A percentile compares a stretch with the other conserved stretches of the same genome.
These are phyloP conservation scores for Spinacia oleracea DNA, from an alignment of 179 eudicot species.

Conservation along the genomic window DNA sequence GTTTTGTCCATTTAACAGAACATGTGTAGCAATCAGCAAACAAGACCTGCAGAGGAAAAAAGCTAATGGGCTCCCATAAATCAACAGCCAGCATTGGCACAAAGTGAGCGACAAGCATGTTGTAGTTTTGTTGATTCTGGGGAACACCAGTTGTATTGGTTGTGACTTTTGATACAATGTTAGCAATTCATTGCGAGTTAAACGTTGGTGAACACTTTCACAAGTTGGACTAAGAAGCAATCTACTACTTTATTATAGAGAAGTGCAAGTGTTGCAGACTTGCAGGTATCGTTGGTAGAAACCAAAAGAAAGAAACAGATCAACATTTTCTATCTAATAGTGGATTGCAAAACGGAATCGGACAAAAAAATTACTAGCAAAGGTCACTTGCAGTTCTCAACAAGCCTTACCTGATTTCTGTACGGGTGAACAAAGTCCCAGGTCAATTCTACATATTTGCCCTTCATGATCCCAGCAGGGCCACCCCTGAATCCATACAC, in stretches of 20 bases:
- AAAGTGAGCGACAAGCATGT: background rate
- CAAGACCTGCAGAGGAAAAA: background rate
- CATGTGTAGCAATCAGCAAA: background rate
- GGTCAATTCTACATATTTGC: slow-evolving; percentile 74
- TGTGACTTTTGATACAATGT: background rate
- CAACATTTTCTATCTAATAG: background rate
- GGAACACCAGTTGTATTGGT: background rate
- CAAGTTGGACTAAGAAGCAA: background rate
- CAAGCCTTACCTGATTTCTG: slow-evolving; percentile 79
- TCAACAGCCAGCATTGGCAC: background rate
- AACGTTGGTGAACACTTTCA: background rate
- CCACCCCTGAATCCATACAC: slow-evolving; percentile 91
- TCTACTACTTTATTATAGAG: background rate
- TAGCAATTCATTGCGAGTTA: background rate
- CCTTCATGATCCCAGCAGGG: slow-evolving; percentile 93
- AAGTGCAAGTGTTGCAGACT: background rate
- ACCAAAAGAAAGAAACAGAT: background rate
- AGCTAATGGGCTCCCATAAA: background rate
- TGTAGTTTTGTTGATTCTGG: background rate
- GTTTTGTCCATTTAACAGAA: background rate
- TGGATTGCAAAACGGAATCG: background rate
- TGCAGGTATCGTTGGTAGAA: background rate
- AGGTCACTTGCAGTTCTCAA: background rate
- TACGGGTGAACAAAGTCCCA: slow-evolving; percentile 84
- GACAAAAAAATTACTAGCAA: slow-evolving; percentile 2